phyloP scores from a whole-genome alignment of 148 eudicot genomes.

The Rhododendron griersonianum region DNA sequence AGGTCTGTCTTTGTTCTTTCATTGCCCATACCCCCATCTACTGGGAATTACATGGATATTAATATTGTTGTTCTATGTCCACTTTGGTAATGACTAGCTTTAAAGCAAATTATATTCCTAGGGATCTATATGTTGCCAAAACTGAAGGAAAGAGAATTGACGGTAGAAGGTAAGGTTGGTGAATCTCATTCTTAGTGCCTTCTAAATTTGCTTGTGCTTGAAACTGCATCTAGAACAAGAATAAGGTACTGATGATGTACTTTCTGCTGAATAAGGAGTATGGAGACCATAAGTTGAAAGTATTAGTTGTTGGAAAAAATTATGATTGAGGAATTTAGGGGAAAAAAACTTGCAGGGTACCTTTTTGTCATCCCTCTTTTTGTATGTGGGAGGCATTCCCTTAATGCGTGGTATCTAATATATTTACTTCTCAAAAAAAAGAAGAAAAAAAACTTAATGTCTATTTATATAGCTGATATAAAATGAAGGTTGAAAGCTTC shows the following conservation, averaged over 20 bases:
- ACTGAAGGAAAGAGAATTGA: not conserved
- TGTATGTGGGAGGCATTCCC: too few relatives aligned
- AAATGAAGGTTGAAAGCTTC: not conserved
- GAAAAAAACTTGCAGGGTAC: too few relatives aligned
- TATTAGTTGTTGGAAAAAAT: not conserved
- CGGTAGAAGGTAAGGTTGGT: not conserved
- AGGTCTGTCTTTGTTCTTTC: not conserved
- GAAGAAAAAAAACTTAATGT: too few relatives aligned
- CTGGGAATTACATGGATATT: not conserved
- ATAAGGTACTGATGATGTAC: not conserved
- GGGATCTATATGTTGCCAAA: not conserved
- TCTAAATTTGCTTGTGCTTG: not conserved
- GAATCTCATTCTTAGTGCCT: not conserved
- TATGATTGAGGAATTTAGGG: not conserved
- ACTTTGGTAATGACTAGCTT: not conserved
- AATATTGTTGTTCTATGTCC: not conserved
- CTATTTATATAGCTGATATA: not conserved
- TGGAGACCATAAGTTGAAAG: not conserved
- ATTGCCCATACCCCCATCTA: not conserved
- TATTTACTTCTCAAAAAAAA: too few relatives aligned
- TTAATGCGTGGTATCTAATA: too few relatives aligned
- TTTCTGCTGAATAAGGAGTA: not conserved
- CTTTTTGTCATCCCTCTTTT: too few relatives aligned
- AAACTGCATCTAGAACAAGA: not conserved
- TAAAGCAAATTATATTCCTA: not conserved